phyloP scores from a whole-genome alignment of 768 basidiomycete genomes.

The Paxillus ammoniavirescens region DNA sequence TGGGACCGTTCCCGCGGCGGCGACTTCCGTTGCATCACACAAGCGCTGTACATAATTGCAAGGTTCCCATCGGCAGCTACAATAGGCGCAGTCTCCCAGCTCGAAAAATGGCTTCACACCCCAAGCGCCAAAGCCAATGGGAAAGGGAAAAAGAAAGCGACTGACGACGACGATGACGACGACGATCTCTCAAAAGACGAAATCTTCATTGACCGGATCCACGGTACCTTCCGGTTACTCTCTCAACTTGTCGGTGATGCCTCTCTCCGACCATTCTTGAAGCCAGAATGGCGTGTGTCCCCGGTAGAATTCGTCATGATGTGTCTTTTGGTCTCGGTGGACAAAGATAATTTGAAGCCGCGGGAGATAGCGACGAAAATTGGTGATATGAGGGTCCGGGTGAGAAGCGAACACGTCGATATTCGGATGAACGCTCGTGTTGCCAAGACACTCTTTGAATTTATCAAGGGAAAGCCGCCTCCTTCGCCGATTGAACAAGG shows the following conservation, averaged over 20 bases:
- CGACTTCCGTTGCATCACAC: constrained; percentile 59
- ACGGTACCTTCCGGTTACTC: constrained; percentile 47
- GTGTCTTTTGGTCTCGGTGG: constrained; percentile 50
- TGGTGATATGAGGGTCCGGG: constrained; percentile 49
- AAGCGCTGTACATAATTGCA: constrained; percentile 52
- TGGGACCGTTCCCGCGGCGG: constrained; percentile 52
- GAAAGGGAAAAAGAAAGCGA: constrained; percentile 23
- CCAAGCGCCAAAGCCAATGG: constrained; percentile 9
- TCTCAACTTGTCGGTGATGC: constrained; percentile 41
- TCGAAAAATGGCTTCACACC: constrained; percentile 51
- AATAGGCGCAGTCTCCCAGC: constrained; percentile 32
- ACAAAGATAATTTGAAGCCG: constrained; percentile 39
- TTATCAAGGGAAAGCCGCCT: constrained; percentile 35
- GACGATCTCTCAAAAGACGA: constrained; percentile 32
- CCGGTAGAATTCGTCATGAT: constrained; percentile 69
- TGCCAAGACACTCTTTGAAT: constrained; percentile 52
- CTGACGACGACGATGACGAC: constrained; percentile 2
- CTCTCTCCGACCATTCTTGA: constrained; percentile 35
- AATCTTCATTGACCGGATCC: constrained; percentile 32
- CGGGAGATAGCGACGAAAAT: constrained; percentile 45
- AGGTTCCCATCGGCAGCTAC: constrained; percentile 34
- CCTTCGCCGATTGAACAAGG: constrained; percentile 3
- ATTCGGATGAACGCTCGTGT: constrained; percentile 64
- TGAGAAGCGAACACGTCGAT: constrained; percentile 58
- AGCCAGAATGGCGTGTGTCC: constrained; percentile 48